Evolutionary conservation across 2,329 filamentous ascomycete species (phyloP).

Genomic region (Sarocladiaceae sp.): DNA sequence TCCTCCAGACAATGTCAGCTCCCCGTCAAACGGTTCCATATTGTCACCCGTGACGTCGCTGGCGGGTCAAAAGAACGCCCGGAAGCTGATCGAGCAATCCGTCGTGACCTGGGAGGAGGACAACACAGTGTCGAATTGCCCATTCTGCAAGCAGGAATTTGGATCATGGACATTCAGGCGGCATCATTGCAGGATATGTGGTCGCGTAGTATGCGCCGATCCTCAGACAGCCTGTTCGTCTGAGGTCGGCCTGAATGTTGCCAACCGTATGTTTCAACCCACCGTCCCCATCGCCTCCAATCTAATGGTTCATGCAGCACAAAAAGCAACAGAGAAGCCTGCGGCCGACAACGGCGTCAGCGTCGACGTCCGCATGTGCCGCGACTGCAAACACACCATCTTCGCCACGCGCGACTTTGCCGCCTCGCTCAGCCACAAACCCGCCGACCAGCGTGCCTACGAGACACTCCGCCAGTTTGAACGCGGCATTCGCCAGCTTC

Average conservation of each 20-base stretch:
- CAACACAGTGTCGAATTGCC: constrained; percentile 69
- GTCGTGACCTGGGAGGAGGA: constrained; percentile 96
- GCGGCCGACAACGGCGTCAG: constrained; percentile 43
- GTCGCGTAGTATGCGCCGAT: constrained; percentile 88
- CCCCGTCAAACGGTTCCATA: constrained; percentile 40
- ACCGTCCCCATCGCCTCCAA: too few species aligned
- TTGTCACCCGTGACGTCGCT: constrained; percentile 56
- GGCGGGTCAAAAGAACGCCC: constrained; percentile 63
- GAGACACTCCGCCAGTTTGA: constrained; percentile 82
- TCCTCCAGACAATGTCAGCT: constrained; percentile 58
- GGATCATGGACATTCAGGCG: constrained; percentile 85
- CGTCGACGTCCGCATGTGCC: constrained; percentile 85
- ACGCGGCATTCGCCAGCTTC: constrained; percentile 71
- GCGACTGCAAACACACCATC: constrained; percentile 65
- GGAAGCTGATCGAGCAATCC: constrained; percentile 81
- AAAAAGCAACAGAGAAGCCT: constrained; percentile 33
- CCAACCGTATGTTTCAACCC: constrained; percentile 34
- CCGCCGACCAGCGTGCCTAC: constrained; percentile 73
- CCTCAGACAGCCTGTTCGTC: constrained; percentile 75
- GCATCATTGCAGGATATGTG: constrained; percentile 92
- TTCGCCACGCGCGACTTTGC: constrained; percentile 70
- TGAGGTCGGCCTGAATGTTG: constrained; percentile 75
- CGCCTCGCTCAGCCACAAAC: constrained; percentile 59
- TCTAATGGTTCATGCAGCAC: constrained; percentile 12
- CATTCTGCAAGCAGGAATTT: constrained; percentile 95